A percentile compares a stretch with the other conserved stretches of the same genome.
These are phyloP conservation scores for Coccomyxa sp. DNA, from an alignment of 139 green algal species.

Conservation along the genomic window DNA sequence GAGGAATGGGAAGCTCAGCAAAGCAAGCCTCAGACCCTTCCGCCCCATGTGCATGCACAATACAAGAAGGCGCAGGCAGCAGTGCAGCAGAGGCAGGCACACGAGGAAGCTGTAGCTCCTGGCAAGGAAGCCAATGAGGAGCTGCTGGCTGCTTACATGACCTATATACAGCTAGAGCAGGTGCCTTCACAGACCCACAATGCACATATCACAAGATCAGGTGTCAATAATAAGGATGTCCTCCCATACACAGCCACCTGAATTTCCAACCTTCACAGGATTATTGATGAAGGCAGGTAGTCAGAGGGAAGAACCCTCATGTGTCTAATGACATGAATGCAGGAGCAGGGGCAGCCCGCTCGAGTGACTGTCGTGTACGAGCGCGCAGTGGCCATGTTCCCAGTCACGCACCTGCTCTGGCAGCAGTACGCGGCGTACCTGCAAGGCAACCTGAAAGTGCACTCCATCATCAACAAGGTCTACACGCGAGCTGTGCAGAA, in stretches of 20 bases:
- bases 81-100: conserved; percentile 35
- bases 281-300: no score
- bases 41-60: conserved; percentile 21
- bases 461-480: conserved; percentile 29
- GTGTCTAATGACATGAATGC: background rate
- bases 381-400: conserved; percentile 74
- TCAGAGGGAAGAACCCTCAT: no score
- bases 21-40: conserved; percentile 5
- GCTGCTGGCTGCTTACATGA: conserved; percentile 69
- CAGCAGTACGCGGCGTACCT: conserved; percentile 70
- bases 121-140: conserved; percentile 27
- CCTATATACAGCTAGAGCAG: conserved; percentile 69
- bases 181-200: background rate
- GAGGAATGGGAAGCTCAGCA: background rate
- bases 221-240: no score
- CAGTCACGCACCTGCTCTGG: conserved; percentile 76
- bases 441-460: conserved; percentile 33
- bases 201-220: no score
- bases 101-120: conserved; percentile 48
- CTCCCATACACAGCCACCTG: no score
- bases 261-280: no score
- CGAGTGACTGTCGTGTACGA: conserved; percentile 71
- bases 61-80: conserved; percentile 41
- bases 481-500: conserved; percentile 72
- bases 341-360: conserved; percentile 43